Evolutionary conservation across 768 basidiomycete genomes (phyloP), one percentile per base, ranked within the genome.

Genomic region (Lactarius deliciosus): DNA sequence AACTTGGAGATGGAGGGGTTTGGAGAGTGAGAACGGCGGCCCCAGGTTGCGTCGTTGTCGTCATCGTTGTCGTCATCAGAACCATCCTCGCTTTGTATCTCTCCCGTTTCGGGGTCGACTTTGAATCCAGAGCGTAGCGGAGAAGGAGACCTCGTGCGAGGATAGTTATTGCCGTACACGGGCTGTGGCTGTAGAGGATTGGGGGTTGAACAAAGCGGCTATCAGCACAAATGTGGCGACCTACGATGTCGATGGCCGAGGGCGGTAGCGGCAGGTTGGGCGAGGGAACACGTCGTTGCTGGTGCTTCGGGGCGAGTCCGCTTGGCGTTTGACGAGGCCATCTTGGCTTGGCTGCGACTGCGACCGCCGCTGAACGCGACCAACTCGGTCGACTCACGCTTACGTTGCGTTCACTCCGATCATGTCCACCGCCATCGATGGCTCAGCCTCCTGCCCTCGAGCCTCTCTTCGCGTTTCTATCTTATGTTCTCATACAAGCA

Each of bases 1-100:
- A 92, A 83, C 71, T 87, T 82, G 38, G 89, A 84, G 13, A 92
- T 85, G 18, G 91, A 91, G 1, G 91, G 85, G 2, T 87, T 77
- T 1, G 88, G 86, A 0, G 88, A 89, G 15, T 85, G 83, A 0
- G 88, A 84, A 47, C 80, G 79, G 74, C 79, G 77, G 57, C 75
- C 77, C 71, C 80, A 77, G 63, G 77, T 73, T 2, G 73, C 74
- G 54, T 79, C 79, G 55, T 77, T 75, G 22, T 79, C 77, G 50
- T 81, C 82, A 45, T 82, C 80, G 50, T 75, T 77, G 50, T 76
- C 77, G 4, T 78, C 81, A 57, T 83, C 78, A n/a, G 79, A 81
- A 57, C 84, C 83, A 64, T 83, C 83, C 11, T 75, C 74, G 43
- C 71, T 71, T 25, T 61, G 73, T 64, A 75, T 63, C 45, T 76